These are phyloP conservation scores for Monosporozyma unispora DNA, from an alignment of 805 yeast genomes.

Conservation along the genomic window DNA sequence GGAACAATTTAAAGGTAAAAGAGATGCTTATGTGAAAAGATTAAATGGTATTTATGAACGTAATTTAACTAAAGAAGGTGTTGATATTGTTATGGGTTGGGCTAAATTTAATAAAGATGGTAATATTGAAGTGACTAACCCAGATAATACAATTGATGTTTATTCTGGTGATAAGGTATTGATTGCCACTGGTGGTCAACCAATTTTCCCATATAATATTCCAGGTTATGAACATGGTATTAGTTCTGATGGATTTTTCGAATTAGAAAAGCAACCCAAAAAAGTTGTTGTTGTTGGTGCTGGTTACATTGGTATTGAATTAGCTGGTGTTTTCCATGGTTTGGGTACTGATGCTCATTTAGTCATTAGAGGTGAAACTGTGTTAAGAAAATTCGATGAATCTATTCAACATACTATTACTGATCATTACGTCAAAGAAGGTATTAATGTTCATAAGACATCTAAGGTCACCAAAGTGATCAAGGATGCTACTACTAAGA, in stretches of 20 bases:
- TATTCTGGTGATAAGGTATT: slow-evolving; percentile 77
- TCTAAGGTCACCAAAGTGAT: slow-evolving; percentile 43
- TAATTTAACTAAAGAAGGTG: slow-evolving; percentile 81
- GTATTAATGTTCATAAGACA: slow-evolving; percentile 70
- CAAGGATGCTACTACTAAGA: slow-evolving; percentile 39
- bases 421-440: slow-evolving; percentile 69
- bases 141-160: slow-evolving; percentile 47
- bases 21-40: slow-evolving; percentile 84
- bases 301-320: slow-evolving; percentile 94
- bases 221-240: slow-evolving; percentile 80
- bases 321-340: slow-evolving; percentile 88
- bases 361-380: slow-evolving; percentile 84
- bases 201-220: slow-evolving; percentile 55
- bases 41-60: slow-evolving; percentile 90
- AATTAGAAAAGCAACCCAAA: slow-evolving; percentile 73
- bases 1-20: slow-evolving; percentile 69
- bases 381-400: slow-evolving; percentile 80
- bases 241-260: slow-evolving; percentile 86
- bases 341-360: slow-evolving; percentile 80
- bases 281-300: slow-evolving; percentile 94
- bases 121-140: slow-evolving; percentile 66
- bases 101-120: slow-evolving; percentile 68
- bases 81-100: slow-evolving; percentile 77
- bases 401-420: slow-evolving; percentile 73
- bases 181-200: slow-evolving; percentile 90